A percentile compares a stretch with the other conserved stretches of the same genome.
Conservation (phyloP, 1,139 yeast species). For the Geotrichum restrictum region DNA sequence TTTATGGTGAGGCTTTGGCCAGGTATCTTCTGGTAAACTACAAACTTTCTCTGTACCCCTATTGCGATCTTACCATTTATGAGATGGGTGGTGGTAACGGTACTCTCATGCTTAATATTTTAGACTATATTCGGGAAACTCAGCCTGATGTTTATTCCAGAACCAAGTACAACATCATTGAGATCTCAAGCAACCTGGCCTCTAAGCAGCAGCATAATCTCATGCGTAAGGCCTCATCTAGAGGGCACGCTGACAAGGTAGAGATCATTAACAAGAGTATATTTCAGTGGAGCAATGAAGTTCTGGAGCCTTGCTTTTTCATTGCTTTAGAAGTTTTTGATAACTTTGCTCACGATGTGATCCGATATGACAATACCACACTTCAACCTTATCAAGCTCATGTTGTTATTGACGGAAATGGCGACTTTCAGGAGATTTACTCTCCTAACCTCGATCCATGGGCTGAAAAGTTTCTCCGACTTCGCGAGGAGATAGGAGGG, state of each 20-base stretch:
- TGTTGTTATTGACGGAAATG: conserved; percentile 67
- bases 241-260: conserved; percentile 50
- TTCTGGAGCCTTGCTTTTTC: conserved; percentile 70
- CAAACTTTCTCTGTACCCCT: conserved; percentile 61
- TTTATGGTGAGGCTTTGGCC: conserved; percentile 81
- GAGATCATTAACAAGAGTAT: conserved; percentile 69
- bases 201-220: conserved; percentile 49
- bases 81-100: conserved; percentile 94
- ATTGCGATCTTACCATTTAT: conserved; percentile 63
- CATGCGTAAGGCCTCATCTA: conserved; percentile 36
- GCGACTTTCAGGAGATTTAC: conserved; percentile 74
- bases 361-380: conserved; percentile 67
- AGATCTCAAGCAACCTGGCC: conserved; percentile 67
- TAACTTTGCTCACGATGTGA: conserved; percentile 77
- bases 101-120: conserved; percentile 73
- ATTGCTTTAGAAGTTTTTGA: conserved; percentile 83
- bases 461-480: conserved; percentile 51
- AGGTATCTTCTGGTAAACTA: conserved; percentile 67
- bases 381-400: conserved; percentile 74
- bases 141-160: conserved; percentile 70
- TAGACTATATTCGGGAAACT: conserved; percentile 57
- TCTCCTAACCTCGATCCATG: conserved; percentile 64
- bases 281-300: conserved; percentile 64
- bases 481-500: conserved; percentile 49
- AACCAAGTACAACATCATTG: conserved; percentile 70